Evolutionary conservation across 805 yeast species (phyloP).

Genomic region (Lipomyces kockii): DNA sequence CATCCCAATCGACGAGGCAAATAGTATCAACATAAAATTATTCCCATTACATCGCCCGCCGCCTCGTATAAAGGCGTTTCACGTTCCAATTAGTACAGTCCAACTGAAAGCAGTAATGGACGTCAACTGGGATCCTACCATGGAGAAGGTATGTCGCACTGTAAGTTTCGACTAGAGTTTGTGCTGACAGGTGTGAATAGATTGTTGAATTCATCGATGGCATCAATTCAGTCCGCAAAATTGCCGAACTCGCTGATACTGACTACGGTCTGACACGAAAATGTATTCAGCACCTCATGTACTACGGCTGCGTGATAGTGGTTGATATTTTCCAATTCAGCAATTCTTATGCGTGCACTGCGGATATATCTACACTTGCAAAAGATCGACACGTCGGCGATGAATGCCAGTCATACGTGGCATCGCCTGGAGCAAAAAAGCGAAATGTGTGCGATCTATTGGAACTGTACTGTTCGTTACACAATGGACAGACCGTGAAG

Average conservation of each 20-base stretch:
- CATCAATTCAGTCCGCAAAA: slow-evolving; percentile 75
- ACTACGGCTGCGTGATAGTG: slow-evolving; percentile 81
- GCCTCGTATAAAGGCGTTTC: slow-evolving; percentile 72
- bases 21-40: slow-evolving; percentile 89
- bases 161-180: background rate
- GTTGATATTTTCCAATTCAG: slow-evolving; percentile 88
- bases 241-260: slow-evolving; percentile 79
- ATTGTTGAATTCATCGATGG: slow-evolving; percentile 89
- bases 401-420: slow-evolving; percentile 84
- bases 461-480: slow-evolving; percentile 73
- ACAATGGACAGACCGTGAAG: slow-evolving; percentile 74
- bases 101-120: slow-evolving; percentile 74
- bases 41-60: slow-evolving; percentile 88
- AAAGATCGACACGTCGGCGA: slow-evolving; percentile 67
- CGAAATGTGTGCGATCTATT: slow-evolving; percentile 64
- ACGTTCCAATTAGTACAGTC: slow-evolving; percentile 92
- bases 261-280: slow-evolving; percentile 77
- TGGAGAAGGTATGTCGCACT: slow-evolving; percentile 57
- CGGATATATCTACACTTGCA: slow-evolving; percentile 70
- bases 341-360: slow-evolving; percentile 87
- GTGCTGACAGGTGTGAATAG: slow-evolving; percentile 5
- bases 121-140: slow-evolving; percentile 96
- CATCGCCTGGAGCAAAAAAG: slow-evolving; percentile 24
- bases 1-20: slow-evolving; percentile 88
- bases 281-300: slow-evolving; percentile 88